A percentile compares a stretch with the other conserved stretches of the same genome.
Evolutionary conservation across 2,329 filamentous ascomycete genomes (phyloP).

Genomic region (Exutisphaerella laricina): DNA sequence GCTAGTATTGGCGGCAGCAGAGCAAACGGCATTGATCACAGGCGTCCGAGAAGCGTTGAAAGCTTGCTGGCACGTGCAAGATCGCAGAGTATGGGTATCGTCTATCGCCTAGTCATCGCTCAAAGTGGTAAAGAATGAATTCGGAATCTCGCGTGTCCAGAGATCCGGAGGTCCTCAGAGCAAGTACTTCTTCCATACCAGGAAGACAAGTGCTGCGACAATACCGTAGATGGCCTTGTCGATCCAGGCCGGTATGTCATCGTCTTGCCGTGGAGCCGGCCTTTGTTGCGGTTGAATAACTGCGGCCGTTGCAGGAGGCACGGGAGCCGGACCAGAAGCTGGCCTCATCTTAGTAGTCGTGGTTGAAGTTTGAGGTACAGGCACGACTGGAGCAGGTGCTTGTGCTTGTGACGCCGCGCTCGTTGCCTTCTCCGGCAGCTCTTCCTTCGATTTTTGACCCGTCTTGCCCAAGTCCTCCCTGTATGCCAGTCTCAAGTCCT

Average conservation of each 20-base stretch:
- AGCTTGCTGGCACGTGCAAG: too few relatives aligned
- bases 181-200: slow-evolving; percentile 47
- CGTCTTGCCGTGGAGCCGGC: slow-evolving; percentile 28
- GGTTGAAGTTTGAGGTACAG: neutral
- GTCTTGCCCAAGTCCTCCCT: slow-evolving; percentile 61
- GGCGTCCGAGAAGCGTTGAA: too few relatives aligned
- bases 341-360: slow-evolving; percentile 6
- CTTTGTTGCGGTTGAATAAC: slow-evolving; percentile 11
- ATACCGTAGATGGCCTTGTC: slow-evolving; percentile 74
- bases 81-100: slow-evolving; percentile 3
- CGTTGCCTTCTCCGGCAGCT: slow-evolving; percentile 9
- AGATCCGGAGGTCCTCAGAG: slow-evolving; percentile 3
- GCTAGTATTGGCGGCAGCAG: too few relatives aligned
- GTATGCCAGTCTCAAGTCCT: slow-evolving; percentile 61
- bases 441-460: slow-evolving; percentile 18
- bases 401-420: slow-evolving; percentile 5
- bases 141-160: neutral
- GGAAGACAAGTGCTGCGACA: slow-evolving; percentile 61
- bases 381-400: slow-evolving; percentile 8
- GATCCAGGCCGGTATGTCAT: slow-evolving; percentile 65
- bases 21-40: too few relatives aligned
- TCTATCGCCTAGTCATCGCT: slow-evolving; percentile 2
- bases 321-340: slow-evolving; percentile 13
- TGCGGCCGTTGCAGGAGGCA: slow-evolving; percentile 7
- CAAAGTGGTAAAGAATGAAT: neutral